A percentile compares a stretch with the other conserved stretches of the same genome.
Evolutionary conservation across 495 filamentous ascomycete species (phyloP).

Genomic region (Podospora tetraspora): DNA sequence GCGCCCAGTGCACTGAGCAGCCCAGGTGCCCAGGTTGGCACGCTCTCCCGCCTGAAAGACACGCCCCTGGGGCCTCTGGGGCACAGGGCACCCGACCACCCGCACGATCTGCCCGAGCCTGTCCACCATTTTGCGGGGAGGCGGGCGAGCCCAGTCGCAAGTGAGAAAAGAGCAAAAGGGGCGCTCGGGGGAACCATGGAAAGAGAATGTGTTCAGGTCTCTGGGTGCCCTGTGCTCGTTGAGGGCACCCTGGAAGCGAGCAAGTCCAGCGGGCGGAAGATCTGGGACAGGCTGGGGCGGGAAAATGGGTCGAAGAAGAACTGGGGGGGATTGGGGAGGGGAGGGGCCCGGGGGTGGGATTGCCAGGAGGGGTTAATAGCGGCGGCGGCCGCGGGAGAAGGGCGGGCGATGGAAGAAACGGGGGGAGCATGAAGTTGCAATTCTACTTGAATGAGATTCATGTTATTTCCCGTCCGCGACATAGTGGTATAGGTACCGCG

Average conservation of each 20-base stretch:
- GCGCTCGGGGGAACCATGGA: no score
- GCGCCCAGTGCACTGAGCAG: background rate
- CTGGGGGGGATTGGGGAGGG: background rate
- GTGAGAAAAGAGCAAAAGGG: background rate
- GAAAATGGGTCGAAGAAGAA: background rate
- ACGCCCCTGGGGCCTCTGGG: background rate
- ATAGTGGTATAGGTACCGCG: background rate
- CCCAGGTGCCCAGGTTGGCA: no score
- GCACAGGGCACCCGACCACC: background rate
- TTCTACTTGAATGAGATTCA: constrained; percentile 15
- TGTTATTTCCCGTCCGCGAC: background rate
- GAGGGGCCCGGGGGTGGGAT: constrained; percentile 4
- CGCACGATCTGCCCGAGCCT: background rate
- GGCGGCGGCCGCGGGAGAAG: constrained; percentile 1
- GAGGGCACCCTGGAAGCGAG: background rate
- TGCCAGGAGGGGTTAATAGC: background rate
- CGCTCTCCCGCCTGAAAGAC: background rate
- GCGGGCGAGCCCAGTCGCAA: background rate
- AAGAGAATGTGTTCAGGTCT: background rate
- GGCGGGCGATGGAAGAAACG: background rate
- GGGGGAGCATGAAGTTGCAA: constrained; percentile 21
- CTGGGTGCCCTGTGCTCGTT: background rate
- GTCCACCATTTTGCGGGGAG: background rate
- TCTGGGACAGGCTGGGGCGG: background rate
- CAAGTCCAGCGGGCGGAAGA: background rate